These are phyloP conservation scores for Kewa caespitosa DNA, from an alignment of 179 eudicot genomes.

Conservation along the genomic window DNA sequence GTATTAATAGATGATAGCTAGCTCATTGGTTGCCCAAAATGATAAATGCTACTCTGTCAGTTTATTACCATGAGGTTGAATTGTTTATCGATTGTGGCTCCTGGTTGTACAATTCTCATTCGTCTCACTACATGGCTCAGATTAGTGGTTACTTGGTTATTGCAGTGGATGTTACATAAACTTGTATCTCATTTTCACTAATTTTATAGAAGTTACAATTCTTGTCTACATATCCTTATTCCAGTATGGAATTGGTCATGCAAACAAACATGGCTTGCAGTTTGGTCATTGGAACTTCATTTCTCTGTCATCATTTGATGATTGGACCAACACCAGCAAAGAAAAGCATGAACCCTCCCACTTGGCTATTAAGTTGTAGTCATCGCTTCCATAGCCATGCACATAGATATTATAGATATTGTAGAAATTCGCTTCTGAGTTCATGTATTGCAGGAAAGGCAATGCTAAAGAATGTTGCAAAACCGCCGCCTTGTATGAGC, in stretches of 20 bases:
- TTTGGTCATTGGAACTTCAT: not conserved
- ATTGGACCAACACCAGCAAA: not conserved
- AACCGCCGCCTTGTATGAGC: constrained; percentile 29
- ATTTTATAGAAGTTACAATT: not conserved
- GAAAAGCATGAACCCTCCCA: not conserved
- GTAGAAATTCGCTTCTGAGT: not conserved
- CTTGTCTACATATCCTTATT: not conserved
- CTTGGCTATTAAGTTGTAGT: constrained; percentile 3
- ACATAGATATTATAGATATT: not conserved
- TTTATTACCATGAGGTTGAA: not conserved
- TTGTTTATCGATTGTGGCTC: not conserved
- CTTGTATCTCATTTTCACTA: not conserved
- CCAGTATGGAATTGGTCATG: not conserved
- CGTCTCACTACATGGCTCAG: not conserved
- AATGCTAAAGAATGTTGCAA: constrained; percentile 37
- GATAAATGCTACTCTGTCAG: not conserved
- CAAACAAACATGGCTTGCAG: not conserved
- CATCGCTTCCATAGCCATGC: constrained; percentile 6
- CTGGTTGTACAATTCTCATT: not conserved
- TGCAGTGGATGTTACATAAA: not conserved
- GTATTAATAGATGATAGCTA: not conserved
- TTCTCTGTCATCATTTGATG: not conserved
- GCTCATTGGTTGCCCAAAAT: not conserved
- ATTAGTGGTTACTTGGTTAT: not conserved
- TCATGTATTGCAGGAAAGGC: not conserved